Conservation (phyloP, 2,329 filamentous ascomycete species). For the Huntiella decipiens region DNA sequence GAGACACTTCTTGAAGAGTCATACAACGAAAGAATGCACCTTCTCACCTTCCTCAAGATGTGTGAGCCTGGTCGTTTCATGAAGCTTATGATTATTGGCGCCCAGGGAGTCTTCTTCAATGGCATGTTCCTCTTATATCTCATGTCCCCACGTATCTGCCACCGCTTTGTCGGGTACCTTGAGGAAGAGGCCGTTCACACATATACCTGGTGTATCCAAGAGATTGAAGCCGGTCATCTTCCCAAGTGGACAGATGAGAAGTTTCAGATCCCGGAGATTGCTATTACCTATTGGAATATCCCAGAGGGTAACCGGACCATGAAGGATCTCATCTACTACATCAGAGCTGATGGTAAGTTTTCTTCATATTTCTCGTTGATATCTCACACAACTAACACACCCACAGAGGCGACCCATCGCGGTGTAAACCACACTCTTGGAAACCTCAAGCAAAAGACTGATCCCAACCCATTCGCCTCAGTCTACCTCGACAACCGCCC, state of each 20-base stretch:
- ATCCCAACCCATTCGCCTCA: conserved; percentile 84
- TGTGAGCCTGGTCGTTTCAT: conserved; percentile 60
- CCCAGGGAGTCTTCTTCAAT: conserved; percentile 96
- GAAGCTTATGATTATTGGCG: conserved; percentile 76
- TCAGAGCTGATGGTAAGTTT: conserved; percentile 45
- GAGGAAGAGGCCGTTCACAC: conserved; percentile 96
- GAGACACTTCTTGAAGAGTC: conserved; percentile 78
- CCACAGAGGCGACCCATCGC: conserved; percentile 59
- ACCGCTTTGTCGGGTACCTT: conserved; percentile 90
- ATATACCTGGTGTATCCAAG: conserved; percentile 73
- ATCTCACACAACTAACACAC: conserved; percentile 5
- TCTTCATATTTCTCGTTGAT: background rate
- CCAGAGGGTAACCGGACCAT: conserved; percentile 66
- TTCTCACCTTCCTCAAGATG: conserved; percentile 84
- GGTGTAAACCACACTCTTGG: conserved; percentile 92
- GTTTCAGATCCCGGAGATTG: conserved; percentile 70
- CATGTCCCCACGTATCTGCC: conserved; percentile 66
- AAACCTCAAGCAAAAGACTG: conserved; percentile 66
- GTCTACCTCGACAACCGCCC: conserved; percentile 52
- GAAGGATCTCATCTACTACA: conserved; percentile 72
- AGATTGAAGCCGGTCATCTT: conserved; percentile 68
- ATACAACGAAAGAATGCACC: conserved; percentile 87
- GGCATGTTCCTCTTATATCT: conserved; percentile 79
- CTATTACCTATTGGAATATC: conserved; percentile 84
- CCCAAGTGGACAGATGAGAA: conserved; percentile 57